Conservation (phyloP, 1,284 basidiomycete genomes). For the Naganishia liquefaciens region DNA sequence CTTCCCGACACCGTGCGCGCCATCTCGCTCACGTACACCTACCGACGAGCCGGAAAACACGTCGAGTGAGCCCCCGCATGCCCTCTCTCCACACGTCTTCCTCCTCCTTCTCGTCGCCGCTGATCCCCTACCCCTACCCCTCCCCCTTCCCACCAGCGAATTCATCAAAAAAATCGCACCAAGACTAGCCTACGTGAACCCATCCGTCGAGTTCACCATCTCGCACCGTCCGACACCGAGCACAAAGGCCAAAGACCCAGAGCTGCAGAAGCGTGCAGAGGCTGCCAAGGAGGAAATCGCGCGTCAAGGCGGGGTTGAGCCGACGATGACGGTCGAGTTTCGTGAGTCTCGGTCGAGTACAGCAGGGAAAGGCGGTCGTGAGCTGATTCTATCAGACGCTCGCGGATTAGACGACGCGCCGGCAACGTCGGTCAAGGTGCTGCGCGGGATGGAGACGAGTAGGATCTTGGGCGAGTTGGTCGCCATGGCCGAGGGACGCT, state of each 20-base stretch:
- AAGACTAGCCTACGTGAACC: constrained; percentile 31
- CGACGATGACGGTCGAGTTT: constrained; percentile 28
- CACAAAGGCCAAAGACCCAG: constrained; percentile 32
- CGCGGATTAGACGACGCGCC: constrained; percentile 10
- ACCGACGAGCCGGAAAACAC: constrained; percentile 1
- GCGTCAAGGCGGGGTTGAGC: constrained; percentile 5
- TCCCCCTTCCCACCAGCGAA: constrained; percentile 3
- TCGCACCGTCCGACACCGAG: constrained; percentile 4
- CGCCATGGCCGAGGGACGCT: constrained; percentile 14
- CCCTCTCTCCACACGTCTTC: too few relatives aligned
- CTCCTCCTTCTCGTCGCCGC: not conserved
- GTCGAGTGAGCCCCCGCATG: constrained; percentile 15
- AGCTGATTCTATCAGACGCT: not conserved
- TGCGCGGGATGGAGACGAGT: constrained; percentile 15
- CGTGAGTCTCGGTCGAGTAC: constrained; percentile 9
- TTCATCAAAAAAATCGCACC: constrained; percentile 26
- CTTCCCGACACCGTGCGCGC: constrained; percentile 14
- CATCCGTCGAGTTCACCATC: constrained; percentile 23
- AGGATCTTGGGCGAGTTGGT: constrained; percentile 22
- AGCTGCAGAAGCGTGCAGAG: constrained; percentile 18
- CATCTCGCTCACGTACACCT: constrained; percentile 20
- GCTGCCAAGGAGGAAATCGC: constrained; percentile 8
- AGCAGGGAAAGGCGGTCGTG: too few relatives aligned
- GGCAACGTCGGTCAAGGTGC: constrained; percentile 7
- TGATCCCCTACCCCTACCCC: not conserved